Base-by-base conservation (phyloP, 208 protist species). In the Leishmania aethiopica region DNA sequence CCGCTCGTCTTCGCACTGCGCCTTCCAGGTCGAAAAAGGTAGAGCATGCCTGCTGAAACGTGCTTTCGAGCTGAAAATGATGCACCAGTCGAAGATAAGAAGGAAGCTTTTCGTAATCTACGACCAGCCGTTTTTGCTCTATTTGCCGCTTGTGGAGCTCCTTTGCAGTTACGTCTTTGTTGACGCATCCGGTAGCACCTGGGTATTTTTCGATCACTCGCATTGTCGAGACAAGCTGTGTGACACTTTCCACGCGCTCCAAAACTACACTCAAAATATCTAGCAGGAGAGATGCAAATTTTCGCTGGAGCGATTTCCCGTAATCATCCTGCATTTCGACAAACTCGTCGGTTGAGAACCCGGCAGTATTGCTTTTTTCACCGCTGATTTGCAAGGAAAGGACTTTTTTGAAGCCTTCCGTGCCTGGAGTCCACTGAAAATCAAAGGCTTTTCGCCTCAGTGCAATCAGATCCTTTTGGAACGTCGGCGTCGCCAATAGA, bases 101-200 rank as follows among this genome's bases (percentile, higher is more conserved):
- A 13, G 90, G 93, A 57, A 98, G 60, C 71, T 95, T 93, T 77
- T 90, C 86, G 78, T 97, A 94, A 64, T 96, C 91, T 2, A 96
- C 92, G n/a, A 96, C 86, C 28, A 94, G 88, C 1, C 89, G 86
- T 67, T 98, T 98, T n/a, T 95, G 87, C 45, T 89, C 82, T 71
- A 90, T 89, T 81, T 95, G 88, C 49, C 78, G 49, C 70, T 92
- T 84, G 51, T 83, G 88, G 57, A 96, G 84, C 66, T 97, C 88
- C 37, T 89, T 80, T 51, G 91, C 87, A 19, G 89, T 88, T 53
- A 96, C 91, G 70, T 97, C 93, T 89, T 96, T 97, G 57, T 94
- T 97, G 53, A 97, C 97, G 60, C 89, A 90, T n/a, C 94, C 92
- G 37, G 89, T 84, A 8, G 86, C 83, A 37, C 81, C 88, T 5